Evolutionary conservation across 2,329 filamentous ascomycete genomes (phyloP), one percentile per base, ranked within the genome.

Genomic region (Trichophyton schoenleinii): DNA sequence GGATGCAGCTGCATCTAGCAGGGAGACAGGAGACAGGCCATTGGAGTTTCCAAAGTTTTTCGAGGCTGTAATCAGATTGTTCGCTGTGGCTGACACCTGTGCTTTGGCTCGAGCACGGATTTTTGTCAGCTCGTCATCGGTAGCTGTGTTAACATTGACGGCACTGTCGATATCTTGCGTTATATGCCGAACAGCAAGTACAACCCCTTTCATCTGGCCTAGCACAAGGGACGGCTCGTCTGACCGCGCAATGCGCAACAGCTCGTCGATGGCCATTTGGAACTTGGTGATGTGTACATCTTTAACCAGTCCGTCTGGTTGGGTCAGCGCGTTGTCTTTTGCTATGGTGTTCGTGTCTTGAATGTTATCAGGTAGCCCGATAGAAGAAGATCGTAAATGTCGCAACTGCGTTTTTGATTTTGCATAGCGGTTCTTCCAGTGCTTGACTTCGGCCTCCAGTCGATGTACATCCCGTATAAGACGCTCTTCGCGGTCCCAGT

Each of bases 271-370:
- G 22, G 91, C 84, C 63, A 97, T 87, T 73, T 99, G 94, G 77
- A 96, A 97, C 70, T 89, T 91, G 58, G 92, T 96, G 66, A 99
- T 85, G 71, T 96, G 88, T 11, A 96, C 83, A 73, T 96, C 94
- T 74, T 89, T 91, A 67, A 99, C 85, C 22, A 94, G 73, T 4
- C 94, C 94, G 63, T 85, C 82, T 11, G 86, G 82, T 42, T 87
- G 81, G 22, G 83, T 81, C 66, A 94, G 86, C 58, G 82, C 83
- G n/a, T 86, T 85, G 66, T 92, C 86, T 63, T 87, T 83, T 6
- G 87, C 84, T 49, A 86, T 76, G 22, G 71, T 68, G 59, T 67
- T 69, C 13, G 71, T 71, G 63, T 78, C 75, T 6, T 74, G 68
- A 28, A 71, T 72, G 36, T 75, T 69, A 34, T 78, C 73, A 6